phyloP scores from a whole-genome alignment of 2,329 filamentous ascomycete genomes.

The Chaetomium globosum region DNA sequence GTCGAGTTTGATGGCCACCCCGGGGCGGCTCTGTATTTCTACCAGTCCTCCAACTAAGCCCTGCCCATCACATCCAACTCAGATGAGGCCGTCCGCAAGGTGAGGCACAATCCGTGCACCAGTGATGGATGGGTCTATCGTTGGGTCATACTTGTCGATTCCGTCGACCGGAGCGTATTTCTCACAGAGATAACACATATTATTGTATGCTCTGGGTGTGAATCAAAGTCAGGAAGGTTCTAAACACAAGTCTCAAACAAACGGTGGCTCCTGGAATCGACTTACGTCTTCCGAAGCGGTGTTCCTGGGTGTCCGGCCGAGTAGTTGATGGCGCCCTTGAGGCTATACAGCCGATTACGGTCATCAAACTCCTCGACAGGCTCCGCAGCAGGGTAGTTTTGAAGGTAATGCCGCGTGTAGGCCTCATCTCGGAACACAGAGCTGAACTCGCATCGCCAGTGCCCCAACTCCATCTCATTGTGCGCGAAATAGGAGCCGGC shows the following conservation, averaged over 20 bases:
- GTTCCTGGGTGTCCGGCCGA: slow-evolving; percentile 23
- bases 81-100: not conserved
- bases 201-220: slow-evolving; percentile 12
- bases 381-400: slow-evolving; percentile 23
- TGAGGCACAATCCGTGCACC: slow-evolving; percentile 14
- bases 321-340: slow-evolving; percentile 30
- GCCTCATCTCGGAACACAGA: slow-evolving; percentile 15
- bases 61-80: not conserved
- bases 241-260: not conserved
- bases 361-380: slow-evolving; percentile 31
- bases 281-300: slow-evolving; percentile 24
- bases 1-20: too few species aligned
- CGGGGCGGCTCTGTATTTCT: too few species aligned
- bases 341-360: slow-evolving; percentile 31
- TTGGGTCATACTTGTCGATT: slow-evolving; percentile 13
- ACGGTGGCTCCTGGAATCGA: not conserved
- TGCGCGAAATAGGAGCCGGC: slow-evolving; percentile 46
- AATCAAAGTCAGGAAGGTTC: not conserved
- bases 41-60: too few species aligned
- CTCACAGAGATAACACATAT: slow-evolving; percentile 21
- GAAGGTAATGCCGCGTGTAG: slow-evolving; percentile 25
- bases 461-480: slow-evolving; percentile 45
- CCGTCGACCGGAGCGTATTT: slow-evolving; percentile 14
- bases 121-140: not conserved
- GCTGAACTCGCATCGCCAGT: slow-evolving; percentile 37